phyloP scores from a whole-genome alignment of 305 asterid species.

The Fraxinus platypoda region DNA sequence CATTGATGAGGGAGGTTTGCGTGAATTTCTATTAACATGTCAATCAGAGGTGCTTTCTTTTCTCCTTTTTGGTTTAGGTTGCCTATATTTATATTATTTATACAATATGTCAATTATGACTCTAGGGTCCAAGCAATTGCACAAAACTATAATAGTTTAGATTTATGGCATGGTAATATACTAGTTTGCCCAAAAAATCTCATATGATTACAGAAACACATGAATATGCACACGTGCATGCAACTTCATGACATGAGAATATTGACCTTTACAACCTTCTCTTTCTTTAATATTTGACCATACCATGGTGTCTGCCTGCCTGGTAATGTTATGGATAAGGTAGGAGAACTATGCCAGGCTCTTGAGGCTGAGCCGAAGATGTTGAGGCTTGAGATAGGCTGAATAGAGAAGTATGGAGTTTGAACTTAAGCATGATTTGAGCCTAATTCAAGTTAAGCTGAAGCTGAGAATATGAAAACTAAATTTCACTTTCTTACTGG shows the following conservation, averaged over 20 bases:
- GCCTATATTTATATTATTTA: not conserved
- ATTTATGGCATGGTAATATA: not conserved
- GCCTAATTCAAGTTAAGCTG: not conserved
- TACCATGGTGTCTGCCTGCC: not conserved
- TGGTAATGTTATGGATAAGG: not conserved
- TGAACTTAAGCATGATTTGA: not conserved
- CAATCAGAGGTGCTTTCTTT: constrained; percentile 66
- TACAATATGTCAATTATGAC: not conserved
- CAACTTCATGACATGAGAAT: not conserved
- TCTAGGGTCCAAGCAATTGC: not conserved
- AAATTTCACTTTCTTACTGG: not conserved
- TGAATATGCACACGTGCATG: not conserved
- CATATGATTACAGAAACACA: not conserved
- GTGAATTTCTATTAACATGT: constrained; percentile 65
- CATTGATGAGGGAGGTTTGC: constrained; percentile 60
- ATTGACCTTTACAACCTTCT: not conserved
- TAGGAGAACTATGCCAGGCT: not conserved
- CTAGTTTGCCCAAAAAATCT: not conserved
- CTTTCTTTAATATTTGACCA: not conserved
- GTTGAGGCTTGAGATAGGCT: not conserved
- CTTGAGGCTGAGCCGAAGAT: not conserved
- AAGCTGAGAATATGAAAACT: not conserved
- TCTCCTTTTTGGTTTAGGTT: constrained; percentile 34
- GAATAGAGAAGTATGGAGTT: not conserved
- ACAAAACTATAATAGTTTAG: not conserved